Evolutionary conservation across 1,139 yeast genomes (phyloP).

Genomic region (Yamadazyma jaroonii): DNA sequence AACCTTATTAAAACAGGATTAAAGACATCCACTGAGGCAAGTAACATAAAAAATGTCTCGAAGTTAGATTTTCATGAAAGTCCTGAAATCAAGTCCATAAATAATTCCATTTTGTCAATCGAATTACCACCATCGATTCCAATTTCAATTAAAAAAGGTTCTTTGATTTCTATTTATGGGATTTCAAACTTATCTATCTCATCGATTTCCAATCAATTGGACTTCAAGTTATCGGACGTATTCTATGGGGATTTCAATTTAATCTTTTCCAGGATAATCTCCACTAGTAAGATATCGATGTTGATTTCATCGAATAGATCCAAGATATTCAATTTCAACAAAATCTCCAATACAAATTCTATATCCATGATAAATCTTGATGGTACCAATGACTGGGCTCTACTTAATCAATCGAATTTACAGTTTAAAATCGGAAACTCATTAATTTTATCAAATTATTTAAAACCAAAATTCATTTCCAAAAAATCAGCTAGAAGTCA

Average conservation of each 20-base stretch:
- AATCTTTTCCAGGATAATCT: constrained; percentile 43
- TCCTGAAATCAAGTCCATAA: constrained; percentile 37
- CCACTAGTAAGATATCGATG: constrained; percentile 47
- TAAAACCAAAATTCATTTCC: constrained; percentile 41
- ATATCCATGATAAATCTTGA: constrained; percentile 40
- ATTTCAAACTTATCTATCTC: constrained; percentile 19
- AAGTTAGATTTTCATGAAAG: constrained; percentile 16
- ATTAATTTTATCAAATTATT: constrained; percentile 32
- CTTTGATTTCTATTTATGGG: constrained; percentile 49
- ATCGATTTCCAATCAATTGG: constrained; percentile 28
- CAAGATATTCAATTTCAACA: constrained; percentile 15
- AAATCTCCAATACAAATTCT: constrained; percentile 15
- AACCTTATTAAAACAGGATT: neutral
- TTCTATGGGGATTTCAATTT: constrained; percentile 41
- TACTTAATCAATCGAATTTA: constrained; percentile 44
- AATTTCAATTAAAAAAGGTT: constrained; percentile 42
- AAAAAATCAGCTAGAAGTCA: constrained; percentile 25
- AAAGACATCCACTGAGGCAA: constrained; percentile 16
- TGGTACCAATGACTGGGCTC: constrained; percentile 62
- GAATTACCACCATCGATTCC: constrained; percentile 60
- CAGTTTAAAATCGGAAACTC: constrained; percentile 54
- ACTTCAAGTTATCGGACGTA: constrained; percentile 37
- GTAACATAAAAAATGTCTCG: constrained; percentile 20
- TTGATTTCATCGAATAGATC: constrained; percentile 28
- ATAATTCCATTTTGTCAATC: constrained; percentile 41